Evolutionary conservation across 345 rosid species (phyloP).

Genomic region (Populus euphratica): DNA sequence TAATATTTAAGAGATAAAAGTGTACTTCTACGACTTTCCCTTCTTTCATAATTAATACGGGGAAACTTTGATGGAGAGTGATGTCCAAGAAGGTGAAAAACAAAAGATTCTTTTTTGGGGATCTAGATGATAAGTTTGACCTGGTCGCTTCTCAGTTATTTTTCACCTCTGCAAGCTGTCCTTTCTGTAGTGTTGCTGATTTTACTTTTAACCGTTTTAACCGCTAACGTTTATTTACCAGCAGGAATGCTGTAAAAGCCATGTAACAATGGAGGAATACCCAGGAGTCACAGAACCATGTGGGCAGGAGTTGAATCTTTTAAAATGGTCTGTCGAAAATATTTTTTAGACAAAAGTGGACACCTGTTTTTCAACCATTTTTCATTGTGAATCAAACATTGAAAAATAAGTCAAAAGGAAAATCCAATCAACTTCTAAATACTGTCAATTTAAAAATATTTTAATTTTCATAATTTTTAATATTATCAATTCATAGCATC

Average conservation of each 20-base stretch:
- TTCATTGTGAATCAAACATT: too few species aligned
- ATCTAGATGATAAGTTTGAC: neutral
- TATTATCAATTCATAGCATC: too few species aligned
- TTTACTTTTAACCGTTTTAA: neutral
- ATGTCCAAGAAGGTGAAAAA: neutral
- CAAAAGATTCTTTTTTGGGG: too few species aligned
- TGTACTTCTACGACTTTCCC: neutral
- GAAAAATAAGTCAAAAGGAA: too few species aligned
- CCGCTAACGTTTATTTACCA: neutral
- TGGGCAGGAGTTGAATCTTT: too few species aligned
- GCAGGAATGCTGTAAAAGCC: neutral
- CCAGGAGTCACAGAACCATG: neutral
- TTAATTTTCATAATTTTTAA: too few species aligned
- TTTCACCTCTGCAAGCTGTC: neutral
- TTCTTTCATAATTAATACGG: neutral
- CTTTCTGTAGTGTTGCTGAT: neutral
- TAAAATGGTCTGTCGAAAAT: too few species aligned
- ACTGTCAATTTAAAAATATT: too few species aligned
- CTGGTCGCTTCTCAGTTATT: neutral
- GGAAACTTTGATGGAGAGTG: neutral
- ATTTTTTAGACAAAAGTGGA: too few species aligned
- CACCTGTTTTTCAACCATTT: too few species aligned
- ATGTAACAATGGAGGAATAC: neutral
- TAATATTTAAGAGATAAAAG: slow-evolving; percentile 1
- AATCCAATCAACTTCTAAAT: too few species aligned